These are phyloP conservation scores for Lyophyllum shimeji DNA, from an alignment of 768 basidiomycete genomes.

Conservation along the genomic window DNA sequence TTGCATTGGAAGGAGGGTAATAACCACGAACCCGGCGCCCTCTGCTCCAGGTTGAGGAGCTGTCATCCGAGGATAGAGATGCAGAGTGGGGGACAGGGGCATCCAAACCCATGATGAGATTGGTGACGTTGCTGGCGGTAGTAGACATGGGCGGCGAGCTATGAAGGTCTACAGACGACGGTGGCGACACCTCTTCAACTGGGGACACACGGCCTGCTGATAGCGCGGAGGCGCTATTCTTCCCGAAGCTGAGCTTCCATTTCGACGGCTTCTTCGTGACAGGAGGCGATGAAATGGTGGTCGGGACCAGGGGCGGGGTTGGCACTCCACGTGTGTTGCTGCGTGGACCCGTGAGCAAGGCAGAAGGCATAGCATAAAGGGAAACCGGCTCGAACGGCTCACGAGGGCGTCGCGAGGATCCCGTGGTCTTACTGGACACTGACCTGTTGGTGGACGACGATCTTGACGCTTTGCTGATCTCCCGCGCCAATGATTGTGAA, in stretches of 20 bases:
- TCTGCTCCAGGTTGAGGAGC: constrained; percentile 45
- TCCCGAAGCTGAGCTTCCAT: constrained; percentile 80
- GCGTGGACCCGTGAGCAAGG: constrained; percentile 25
- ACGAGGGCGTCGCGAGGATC: constrained; percentile 27
- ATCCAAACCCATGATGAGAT: constrained; percentile 69
- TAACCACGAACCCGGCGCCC: constrained; percentile 37
- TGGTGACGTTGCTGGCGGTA: constrained; percentile 78
- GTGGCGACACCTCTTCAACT: constrained; percentile 37
- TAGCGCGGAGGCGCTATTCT: constrained; percentile 41
- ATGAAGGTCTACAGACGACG: constrained; percentile 26
- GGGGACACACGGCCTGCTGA: constrained; percentile 38
- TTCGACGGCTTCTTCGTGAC: constrained; percentile 81
- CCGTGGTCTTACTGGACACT: constrained; percentile 27
- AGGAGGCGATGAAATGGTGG: constrained; percentile 28
- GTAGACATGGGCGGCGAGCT: constrained; percentile 47
- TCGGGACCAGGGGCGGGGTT: constrained; percentile 20
- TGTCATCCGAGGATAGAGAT: constrained; percentile 32
- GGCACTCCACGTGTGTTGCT: constrained; percentile 16
- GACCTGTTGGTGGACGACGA: constrained; percentile 40
- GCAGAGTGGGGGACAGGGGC: constrained; percentile 36
- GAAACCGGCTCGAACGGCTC: constrained; percentile 44
- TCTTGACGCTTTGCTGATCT: constrained; percentile 70
- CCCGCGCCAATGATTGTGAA: constrained; percentile 80
- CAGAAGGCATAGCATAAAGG: constrained; percentile 42
- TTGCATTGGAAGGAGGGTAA: constrained; percentile 14